Base-by-base conservation (phyloP, 345 rosid genomes). In the Pseudoturritis turrita region DNA sequence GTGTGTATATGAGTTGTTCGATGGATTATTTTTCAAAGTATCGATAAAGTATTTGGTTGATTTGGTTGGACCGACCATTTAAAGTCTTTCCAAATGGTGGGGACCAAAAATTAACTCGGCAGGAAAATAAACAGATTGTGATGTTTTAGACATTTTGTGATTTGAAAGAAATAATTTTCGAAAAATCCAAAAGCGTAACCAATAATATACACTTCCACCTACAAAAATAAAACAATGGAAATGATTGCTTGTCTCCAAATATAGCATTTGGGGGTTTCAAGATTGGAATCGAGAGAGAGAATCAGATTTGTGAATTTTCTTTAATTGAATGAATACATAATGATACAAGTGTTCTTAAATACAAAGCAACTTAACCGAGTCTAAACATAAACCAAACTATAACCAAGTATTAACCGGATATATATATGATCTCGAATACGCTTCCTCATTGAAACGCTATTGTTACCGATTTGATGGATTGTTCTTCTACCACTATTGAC, bases 21-120 rank as follows among this genome's bases (percentile, higher is more conserved):
- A 26, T 56, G 59, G 43, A 23, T 13, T 13, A 13, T 54, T 63
- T 61, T 46, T 33, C 58, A 40, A 74, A 39, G 68, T 17, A 40
- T 28, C 44, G 3, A 65, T 65, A 57, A 56, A 39, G 49, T 31
- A 50, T 12, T 47, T 10, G 21, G 37, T 44, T n/a, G 73, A 74
- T 58, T 58, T 41, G 61, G 78, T 49, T 52, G 74, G 74, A 61
- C 78, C 74, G 74, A 75, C 78, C 74, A 75, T 43, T 53, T 43
- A 23, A 52, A 17, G 17, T 22, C 15, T 60, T 68, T 60, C 50
- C 17, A 60, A n/a, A 5, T 17, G 17, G 69, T 59, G 63, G 78
- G 72, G 69, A 43, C 78, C n/a, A 11, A 17, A 17, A 6, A 21
- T 21, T 31, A 31, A 68, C 39, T 12, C 10, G 37, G 11, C 22